Evolutionary conservation across 441 rosid genomes (phyloP).

Genomic region (Jatropha podagrica): DNA sequence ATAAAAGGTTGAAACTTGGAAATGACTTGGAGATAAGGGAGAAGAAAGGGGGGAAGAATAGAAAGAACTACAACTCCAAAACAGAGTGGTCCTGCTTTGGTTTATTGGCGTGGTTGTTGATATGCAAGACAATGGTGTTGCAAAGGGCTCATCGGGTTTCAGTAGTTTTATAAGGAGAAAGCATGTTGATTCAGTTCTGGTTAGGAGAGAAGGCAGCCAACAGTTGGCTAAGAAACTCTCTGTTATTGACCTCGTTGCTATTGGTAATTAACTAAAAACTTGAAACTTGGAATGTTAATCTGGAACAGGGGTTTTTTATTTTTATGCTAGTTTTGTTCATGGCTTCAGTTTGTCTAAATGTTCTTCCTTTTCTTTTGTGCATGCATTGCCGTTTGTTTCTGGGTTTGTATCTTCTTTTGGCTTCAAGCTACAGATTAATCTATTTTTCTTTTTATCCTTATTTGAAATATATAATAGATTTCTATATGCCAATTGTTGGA

Average conservation of each 20-base stretch:
- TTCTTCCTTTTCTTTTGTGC: not conserved
- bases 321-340: not conserved
- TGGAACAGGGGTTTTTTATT: not conserved
- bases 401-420: not conserved
- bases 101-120: conserved; percentile 48
- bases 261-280: conserved; percentile 45
- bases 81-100: not conserved
- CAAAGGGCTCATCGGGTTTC: conserved; percentile 33
- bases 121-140: conserved; percentile 40
- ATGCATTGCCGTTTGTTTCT: not conserved
- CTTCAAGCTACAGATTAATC: not conserved
- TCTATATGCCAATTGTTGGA: not conserved
- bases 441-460: not conserved
- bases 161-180: conserved; percentile 74
- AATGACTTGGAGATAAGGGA: not conserved
- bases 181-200: conserved; percentile 72
- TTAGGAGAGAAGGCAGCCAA: conserved; percentile 22
- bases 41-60: not conserved
- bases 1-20: not conserved
- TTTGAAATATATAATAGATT: not conserved
- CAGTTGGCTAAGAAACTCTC: conserved; percentile 79
- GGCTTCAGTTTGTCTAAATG: not conserved
- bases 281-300: not conserved
- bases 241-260: conserved; percentile 73
- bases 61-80: not conserved